A percentile compares a stretch with the other conserved stretches of the same genome.
Conservation (phyloP, 2,329 filamentous ascomycete genomes). For the Aspergillus pseudoterreus region DNA sequence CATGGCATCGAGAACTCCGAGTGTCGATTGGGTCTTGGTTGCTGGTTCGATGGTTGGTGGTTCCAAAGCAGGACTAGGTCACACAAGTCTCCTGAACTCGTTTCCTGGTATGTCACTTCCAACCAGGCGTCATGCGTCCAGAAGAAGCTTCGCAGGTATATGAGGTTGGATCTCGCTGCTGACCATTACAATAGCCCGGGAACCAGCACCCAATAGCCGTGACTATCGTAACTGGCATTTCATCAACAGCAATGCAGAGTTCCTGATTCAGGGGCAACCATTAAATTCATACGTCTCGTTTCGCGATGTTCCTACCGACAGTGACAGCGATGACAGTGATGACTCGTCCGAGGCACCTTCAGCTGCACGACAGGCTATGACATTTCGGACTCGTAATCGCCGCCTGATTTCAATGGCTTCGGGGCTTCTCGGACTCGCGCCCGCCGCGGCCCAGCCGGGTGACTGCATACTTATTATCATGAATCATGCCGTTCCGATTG, state of each 20-base stretch:
- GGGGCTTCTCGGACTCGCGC: neutral
- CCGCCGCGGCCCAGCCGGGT: neutral
- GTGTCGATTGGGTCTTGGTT: neutral
- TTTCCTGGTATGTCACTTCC: neutral
- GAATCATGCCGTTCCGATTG: neutral
- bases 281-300: neutral
- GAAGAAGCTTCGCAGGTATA: too few species aligned
- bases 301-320: neutral
- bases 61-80: neutral
- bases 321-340: neutral
- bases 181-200: neutral
- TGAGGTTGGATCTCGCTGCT: neutral
- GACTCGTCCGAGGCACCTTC: neutral
- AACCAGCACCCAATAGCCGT: neutral
- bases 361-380: neutral
- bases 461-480: neutral
- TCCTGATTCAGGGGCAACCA: neutral
- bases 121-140: neutral
- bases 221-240: conserved; percentile 1
- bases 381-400: neutral
- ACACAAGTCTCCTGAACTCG: neutral
- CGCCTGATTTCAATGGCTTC: neutral
- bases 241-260: neutral
- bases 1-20: neutral
- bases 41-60: neutral